Conservation (phyloP, 139 green algal species). For the Pseudopediastrum boryanum region DNA sequence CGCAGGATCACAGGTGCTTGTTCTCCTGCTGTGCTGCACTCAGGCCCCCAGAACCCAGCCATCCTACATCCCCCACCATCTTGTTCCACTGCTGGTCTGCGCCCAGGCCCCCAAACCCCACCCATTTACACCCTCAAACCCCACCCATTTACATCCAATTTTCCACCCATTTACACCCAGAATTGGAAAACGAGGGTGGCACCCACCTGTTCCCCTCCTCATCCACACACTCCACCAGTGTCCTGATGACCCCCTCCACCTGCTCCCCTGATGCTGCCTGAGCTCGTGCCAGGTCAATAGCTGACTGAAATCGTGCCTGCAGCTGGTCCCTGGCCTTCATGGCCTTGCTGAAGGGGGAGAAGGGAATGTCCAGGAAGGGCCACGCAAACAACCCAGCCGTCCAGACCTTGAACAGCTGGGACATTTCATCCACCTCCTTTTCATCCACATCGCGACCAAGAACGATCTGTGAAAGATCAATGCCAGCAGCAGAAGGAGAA, state of each 20-base stretch:
- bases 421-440: slow-evolving; percentile 4
- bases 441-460: neutral
- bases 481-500: neutral
- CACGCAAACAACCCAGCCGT: slow-evolving; percentile 50
- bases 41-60: neutral
- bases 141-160: neutral
- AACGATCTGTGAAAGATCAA: neutral
- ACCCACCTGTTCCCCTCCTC: slow-evolving; percentile 21
- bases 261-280: neutral
- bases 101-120: too few species aligned
- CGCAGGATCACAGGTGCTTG: slow-evolving; percentile 4
- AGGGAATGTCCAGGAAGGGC: slow-evolving; percentile 53
- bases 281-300: neutral
- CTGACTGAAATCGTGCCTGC: neutral
- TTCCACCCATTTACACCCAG: neutral
- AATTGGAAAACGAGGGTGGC: too few species aligned
- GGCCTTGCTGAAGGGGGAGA: slow-evolving; percentile 25
- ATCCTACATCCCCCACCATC: neutral
- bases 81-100: neutral
- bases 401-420: slow-evolving; percentile 40
- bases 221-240: slow-evolving; percentile 5
- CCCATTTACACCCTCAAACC: neutral
- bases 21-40: neutral
- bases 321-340: slow-evolving; percentile 11
- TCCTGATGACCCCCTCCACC: neutral